Evolutionary conservation across 75 land plant species (phyloP).

Genomic region (Ceratopteris richardii): DNA sequence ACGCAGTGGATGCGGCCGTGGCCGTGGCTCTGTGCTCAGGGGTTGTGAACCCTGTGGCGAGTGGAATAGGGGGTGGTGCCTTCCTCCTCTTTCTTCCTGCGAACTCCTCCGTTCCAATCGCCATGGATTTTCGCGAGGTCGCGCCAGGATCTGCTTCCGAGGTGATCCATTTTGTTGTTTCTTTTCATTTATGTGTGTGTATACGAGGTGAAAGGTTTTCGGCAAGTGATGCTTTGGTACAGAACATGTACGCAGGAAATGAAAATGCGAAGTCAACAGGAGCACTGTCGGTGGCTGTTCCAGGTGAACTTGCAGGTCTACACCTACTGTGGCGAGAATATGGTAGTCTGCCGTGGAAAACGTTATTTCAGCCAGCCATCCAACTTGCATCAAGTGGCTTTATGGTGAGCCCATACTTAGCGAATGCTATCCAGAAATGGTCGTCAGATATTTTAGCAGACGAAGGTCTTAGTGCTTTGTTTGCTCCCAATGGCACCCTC

Average conservation of each 20-base stretch:
- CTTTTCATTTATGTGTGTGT: background rate
- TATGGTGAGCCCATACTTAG: conserved; percentile 50
- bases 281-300: conserved; percentile 65
- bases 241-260: conserved; percentile 71
- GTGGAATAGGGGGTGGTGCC: conserved; percentile 92
- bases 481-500: conserved; percentile 57
- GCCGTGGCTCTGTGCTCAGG: conserved; percentile 86
- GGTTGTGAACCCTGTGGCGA: conserved; percentile 66
- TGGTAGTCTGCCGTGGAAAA: conserved; percentile 69
- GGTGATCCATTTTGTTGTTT: conserved; percentile 22
- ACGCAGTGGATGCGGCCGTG: conserved; percentile 91
- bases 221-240: conserved; percentile 1
- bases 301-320: conserved; percentile 90
- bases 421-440: conserved; percentile 3
- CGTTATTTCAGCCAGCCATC: conserved; percentile 62
- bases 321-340: conserved; percentile 62
- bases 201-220: background rate
- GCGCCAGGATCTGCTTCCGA: conserved; percentile 78
- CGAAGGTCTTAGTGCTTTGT: conserved; percentile 42
- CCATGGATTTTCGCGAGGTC: conserved; percentile 74
- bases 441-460: conserved; percentile 38
- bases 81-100: conserved; percentile 64
- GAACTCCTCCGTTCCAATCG: conserved; percentile 27
- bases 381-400: conserved; percentile 67
- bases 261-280: conserved; percentile 45